Conservation (phyloP, 1,284 basidiomycete genomes). For the Trichosporon asahii region DNA sequence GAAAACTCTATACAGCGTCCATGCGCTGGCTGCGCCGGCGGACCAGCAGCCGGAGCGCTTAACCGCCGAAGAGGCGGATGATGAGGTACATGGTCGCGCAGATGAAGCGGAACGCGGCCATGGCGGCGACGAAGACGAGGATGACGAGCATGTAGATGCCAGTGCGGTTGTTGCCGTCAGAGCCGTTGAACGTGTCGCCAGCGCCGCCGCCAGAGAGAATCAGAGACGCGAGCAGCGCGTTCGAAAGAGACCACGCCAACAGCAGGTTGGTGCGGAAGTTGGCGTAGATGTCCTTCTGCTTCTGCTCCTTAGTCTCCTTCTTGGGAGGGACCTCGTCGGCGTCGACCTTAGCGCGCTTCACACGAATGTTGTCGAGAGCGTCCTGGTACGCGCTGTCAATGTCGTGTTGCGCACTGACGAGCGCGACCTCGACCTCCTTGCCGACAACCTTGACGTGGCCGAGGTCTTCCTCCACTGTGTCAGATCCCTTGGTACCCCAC, state of each 20-base stretch:
- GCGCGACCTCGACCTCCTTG: constrained; percentile 81
- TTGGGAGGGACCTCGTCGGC: constrained; percentile 52
- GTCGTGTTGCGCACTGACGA: constrained; percentile 79
- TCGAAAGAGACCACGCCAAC: constrained; percentile 44
- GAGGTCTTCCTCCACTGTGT: constrained; percentile 68
- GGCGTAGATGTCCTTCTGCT: constrained; percentile 78
- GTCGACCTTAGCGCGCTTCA: constrained; percentile 43
- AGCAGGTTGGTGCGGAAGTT: constrained; percentile 70
- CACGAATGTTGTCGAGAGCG: constrained; percentile 69
- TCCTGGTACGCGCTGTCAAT: constrained; percentile 87
- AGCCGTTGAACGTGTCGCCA: constrained; percentile 61
- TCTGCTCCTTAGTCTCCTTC: constrained; percentile 59
- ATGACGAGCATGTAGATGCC: constrained; percentile 51
- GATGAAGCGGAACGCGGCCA: constrained; percentile 57
- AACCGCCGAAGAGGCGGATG: constrained; percentile 62
- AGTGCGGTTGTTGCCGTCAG: constrained; percentile 54
- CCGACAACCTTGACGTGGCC: constrained; percentile 63
- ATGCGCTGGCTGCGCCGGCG: background rate
- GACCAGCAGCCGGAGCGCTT: constrained; percentile 26
- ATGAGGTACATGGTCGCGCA: constrained; percentile 65
- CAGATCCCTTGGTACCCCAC: constrained; percentile 80
- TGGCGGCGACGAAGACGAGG: constrained; percentile 52
- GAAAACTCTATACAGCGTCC: constrained; percentile 1
- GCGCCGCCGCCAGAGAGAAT: constrained; percentile 69
- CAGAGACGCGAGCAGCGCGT: constrained; percentile 78